Evolutionary conservation across 345 rosid species (phyloP).

Genomic region (Arabidopsis suecica): DNA sequence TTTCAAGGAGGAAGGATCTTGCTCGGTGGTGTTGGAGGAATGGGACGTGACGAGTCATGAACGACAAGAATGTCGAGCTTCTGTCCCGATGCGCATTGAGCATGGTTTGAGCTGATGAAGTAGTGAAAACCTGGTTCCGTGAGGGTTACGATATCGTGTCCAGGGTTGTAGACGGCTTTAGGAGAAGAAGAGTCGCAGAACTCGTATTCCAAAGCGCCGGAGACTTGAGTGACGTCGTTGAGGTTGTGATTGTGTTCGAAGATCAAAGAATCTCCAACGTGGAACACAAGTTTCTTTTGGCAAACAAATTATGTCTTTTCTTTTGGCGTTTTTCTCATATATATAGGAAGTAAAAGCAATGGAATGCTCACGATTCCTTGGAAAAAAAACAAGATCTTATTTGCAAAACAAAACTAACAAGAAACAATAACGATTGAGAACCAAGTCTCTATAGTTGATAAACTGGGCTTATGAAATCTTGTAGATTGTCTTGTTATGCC

Average conservation of each 20-base stretch:
- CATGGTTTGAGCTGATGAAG: not conserved
- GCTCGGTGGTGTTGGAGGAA: slow-evolving; percentile 9
- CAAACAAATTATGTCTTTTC: no score
- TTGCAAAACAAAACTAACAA: no score
- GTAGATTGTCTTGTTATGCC: no score
- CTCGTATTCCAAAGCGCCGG: not conserved
- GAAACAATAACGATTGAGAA: no score
- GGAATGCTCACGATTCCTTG: no score
- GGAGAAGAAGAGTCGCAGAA: not conserved
- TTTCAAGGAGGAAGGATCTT: not conserved
- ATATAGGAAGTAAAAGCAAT: no score
- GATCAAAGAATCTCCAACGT: not conserved
- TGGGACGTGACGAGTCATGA: not conserved
- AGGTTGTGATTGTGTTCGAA: not conserved
- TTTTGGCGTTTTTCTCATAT: no score
- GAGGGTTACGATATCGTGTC: not conserved
- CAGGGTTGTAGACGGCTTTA: slow-evolving; percentile 1
- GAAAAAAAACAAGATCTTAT: no score
- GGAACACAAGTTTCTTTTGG: not conserved
- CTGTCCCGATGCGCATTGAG: not conserved
- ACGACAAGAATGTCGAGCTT: not conserved
- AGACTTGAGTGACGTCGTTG: slow-evolving; percentile 5
- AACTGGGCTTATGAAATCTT: no score
- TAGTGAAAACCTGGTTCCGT: not conserved
- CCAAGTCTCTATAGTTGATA: no score